Percentiles rank a stretch among this genome's conserved stretches.
Evolutionary conservation across 441 rosid genomes (phyloP).

Genomic region (Daphne laureola): DNA sequence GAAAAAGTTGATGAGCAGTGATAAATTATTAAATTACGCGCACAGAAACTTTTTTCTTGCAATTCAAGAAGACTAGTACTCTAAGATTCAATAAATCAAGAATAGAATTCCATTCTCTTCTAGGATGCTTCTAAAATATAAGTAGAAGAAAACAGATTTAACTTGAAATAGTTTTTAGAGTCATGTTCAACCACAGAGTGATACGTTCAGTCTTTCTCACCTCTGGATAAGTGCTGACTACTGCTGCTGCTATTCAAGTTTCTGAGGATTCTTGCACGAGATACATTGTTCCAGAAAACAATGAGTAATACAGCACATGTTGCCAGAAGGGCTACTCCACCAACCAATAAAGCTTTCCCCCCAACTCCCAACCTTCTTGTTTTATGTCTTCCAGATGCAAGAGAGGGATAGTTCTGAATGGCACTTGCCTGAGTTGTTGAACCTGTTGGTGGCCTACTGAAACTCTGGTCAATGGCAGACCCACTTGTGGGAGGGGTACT

Average conservation of each 20-base stretch:
- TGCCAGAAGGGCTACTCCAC: constrained; percentile 53
- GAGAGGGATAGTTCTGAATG: constrained; percentile 46
- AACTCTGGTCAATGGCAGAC: constrained; percentile 64
- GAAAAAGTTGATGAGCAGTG: too few species aligned
- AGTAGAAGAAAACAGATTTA: too few species aligned
- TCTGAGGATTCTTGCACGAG: constrained; percentile 27
- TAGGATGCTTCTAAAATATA: too few species aligned
- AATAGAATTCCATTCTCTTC: too few species aligned
- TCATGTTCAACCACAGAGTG: too few species aligned
- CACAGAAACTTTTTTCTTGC: too few species aligned
- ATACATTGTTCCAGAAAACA: constrained; percentile 32
- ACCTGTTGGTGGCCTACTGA: constrained; percentile 53
- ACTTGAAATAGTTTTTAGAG: too few species aligned
- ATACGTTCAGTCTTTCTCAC: constrained; percentile 20
- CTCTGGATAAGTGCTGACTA: constrained; percentile 34
- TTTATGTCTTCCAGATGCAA: constrained; percentile 26
- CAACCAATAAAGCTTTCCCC: constrained; percentile 46
- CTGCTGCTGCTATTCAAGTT: constrained; percentile 33
- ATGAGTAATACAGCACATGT: constrained; percentile 48
- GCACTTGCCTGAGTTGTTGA: constrained; percentile 76
- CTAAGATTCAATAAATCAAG: too few species aligned
- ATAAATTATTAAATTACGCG: too few species aligned
- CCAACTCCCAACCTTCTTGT: constrained; percentile 55
- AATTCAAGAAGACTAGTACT: too few species aligned
- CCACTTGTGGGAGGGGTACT: constrained; percentile 55